Percentiles rank a stretch among this genome's conserved stretches.
Conservation (phyloP, 331 rosid species). For the Acacia concinna region DNA sequence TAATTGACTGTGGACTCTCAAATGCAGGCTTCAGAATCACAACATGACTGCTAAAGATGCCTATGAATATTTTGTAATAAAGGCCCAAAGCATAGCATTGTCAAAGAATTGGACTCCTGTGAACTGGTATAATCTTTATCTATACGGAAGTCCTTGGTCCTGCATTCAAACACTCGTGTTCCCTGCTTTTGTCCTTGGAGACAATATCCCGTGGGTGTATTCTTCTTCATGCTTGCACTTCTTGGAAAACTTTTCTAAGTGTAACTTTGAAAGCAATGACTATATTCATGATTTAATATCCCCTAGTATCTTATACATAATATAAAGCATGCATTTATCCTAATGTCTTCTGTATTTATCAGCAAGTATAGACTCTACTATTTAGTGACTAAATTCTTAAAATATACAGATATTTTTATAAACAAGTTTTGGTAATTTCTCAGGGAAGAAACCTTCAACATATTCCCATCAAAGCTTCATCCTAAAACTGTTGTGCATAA, state of each 20-base stretch:
- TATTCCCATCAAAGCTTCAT: conserved; percentile 71
- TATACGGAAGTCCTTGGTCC: conserved; percentile 15
- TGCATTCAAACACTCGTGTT: neutral
- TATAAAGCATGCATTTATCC: neutral
- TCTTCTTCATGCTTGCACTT: conserved; percentile 8
- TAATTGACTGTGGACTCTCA: conserved; percentile 26
- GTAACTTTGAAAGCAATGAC: neutral
- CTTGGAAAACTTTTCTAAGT: neutral
- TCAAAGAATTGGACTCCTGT: conserved; percentile 87
- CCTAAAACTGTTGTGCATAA: conserved; percentile 86
- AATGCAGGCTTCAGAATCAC: conserved; percentile 70
- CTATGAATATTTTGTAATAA: conserved; percentile 80
- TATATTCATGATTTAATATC: conserved; percentile 5
- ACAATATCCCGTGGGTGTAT: conserved; percentile 9
- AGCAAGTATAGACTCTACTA: conserved; percentile 10
- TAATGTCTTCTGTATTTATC: neutral
- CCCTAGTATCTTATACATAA: conserved; percentile 22
- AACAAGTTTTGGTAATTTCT: conserved; percentile 27
- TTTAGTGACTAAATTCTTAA: conserved; percentile 8
- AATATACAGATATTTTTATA: conserved; percentile 19
- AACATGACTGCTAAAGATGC: conserved; percentile 79
- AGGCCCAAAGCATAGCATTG: conserved; percentile 85
- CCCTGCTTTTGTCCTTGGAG: conserved; percentile 17
- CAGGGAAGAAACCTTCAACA: conserved; percentile 98
- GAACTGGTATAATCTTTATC: conserved; percentile 66